A percentile compares a stretch with the other conserved stretches of the same genome.
Evolutionary conservation across 2,329 filamentous ascomycete genomes (phyloP).

Genomic region (Nectriaceae sp.): DNA sequence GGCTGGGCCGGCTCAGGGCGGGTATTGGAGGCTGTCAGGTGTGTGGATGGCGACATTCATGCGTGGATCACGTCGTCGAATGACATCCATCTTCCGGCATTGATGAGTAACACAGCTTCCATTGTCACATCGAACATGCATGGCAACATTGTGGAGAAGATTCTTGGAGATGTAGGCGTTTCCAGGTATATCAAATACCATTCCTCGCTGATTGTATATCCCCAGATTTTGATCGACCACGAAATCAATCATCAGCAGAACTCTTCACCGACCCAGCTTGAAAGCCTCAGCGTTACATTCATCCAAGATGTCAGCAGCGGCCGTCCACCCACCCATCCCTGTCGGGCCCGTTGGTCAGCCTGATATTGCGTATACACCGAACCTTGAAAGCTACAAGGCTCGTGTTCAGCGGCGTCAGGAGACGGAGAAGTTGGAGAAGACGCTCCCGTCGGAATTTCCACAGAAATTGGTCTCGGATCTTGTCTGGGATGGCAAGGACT

Average conservation of each 20-base stretch:
- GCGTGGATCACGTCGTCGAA: slow-evolving; percentile 2
- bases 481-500: slow-evolving; percentile 57
- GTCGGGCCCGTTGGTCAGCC: slow-evolving; percentile 49
- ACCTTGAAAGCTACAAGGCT: slow-evolving; percentile 54
- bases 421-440: slow-evolving; percentile 39
- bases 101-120: slow-evolving; percentile 2
- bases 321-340: slow-evolving; percentile 9
- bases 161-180: neutral
- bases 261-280: no score
- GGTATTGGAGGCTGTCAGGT: no score
- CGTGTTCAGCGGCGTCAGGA: slow-evolving; percentile 47
- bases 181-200: slow-evolving; percentile 1
- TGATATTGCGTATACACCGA: slow-evolving; percentile 59
- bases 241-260: no score
- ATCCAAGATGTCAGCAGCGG: slow-evolving; percentile 8
- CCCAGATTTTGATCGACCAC: no score
- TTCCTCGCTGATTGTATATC: neutral
- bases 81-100: slow-evolving; percentile 2
- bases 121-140: slow-evolving; percentile 8
- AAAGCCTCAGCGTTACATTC: no score
- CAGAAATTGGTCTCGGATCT: slow-evolving; percentile 48
- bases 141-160: slow-evolving; percentile 14
- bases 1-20: no score
- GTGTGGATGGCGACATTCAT: slow-evolving; percentile 19
- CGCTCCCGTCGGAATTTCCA: slow-evolving; percentile 54